These are phyloP conservation scores for Cladosporium austrohemisphaericum DNA, from an alignment of 2,329 filamentous ascomycete genomes.

Conservation along the genomic window DNA sequence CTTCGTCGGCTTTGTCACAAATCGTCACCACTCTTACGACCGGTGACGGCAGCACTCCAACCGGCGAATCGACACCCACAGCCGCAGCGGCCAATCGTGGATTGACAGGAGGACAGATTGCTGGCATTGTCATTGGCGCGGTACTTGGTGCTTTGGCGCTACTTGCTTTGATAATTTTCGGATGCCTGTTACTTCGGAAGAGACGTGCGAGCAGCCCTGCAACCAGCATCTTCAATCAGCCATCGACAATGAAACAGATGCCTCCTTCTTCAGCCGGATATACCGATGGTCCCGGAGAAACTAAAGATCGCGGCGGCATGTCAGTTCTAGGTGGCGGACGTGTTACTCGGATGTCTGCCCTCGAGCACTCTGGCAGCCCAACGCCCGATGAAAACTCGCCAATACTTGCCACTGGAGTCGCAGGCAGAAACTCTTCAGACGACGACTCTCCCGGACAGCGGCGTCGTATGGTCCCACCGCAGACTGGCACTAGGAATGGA, in stretches of 20 bases:
- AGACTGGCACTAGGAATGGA: slow-evolving; percentile 65
- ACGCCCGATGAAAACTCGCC: slow-evolving; percentile 12
- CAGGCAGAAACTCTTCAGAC: slow-evolving; percentile 1
- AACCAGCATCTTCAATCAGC: slow-evolving; percentile 83
- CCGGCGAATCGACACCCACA: slow-evolving; percentile 27
- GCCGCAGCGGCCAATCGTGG: slow-evolving; percentile 40
- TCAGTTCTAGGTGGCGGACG: slow-evolving; percentile 80
- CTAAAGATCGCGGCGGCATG: slow-evolving; percentile 50
- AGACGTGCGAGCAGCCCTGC: slow-evolving; percentile 58
- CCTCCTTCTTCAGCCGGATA: slow-evolving; percentile 39
- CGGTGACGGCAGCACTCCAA: slow-evolving; percentile 19
- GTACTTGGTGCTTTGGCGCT: slow-evolving; percentile 68
- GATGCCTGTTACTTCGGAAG: slow-evolving; percentile 56
- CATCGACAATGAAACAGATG: slow-evolving; percentile 55
- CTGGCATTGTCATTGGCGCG: slow-evolving; percentile 82
- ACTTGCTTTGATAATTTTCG: slow-evolving; percentile 57
- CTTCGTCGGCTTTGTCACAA: slow-evolving; percentile 58
- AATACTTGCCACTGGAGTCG: slow-evolving; percentile 10
- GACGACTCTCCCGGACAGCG: slow-evolving; percentile 26
- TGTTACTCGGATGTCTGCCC: slow-evolving; percentile 90
- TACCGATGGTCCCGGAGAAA: slow-evolving; percentile 38
- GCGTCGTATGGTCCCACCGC: slow-evolving; percentile 44
- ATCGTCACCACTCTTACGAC: slow-evolving; percentile 59
- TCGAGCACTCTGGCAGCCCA: slow-evolving; percentile 70
- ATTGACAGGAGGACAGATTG: slow-evolving; percentile 82